Evolutionary conservation across 768 basidiomycete genomes (phyloP).

Genomic region (Macrolepiota fuliginosa): DNA sequence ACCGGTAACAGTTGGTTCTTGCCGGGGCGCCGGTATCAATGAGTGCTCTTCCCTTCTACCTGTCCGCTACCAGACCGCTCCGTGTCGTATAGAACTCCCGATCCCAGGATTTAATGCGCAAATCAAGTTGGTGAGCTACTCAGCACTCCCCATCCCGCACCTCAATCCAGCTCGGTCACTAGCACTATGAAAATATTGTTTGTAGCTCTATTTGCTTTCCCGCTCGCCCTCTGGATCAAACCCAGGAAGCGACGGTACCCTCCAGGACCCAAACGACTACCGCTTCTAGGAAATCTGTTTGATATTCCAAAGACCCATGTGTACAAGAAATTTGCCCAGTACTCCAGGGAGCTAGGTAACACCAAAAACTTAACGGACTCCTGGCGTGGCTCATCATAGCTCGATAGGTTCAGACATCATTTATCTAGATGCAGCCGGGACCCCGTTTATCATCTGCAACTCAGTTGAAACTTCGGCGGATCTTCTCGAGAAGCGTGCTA

Average conservation of each 20-base stretch:
- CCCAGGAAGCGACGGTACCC: neutral
- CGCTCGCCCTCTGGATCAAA: too few relatives aligned
- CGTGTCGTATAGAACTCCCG: too few relatives aligned
- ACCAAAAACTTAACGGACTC: neutral
- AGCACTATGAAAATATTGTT: too few relatives aligned
- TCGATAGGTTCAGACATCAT: neutral
- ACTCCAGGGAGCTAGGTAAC: neutral
- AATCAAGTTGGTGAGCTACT: neutral
- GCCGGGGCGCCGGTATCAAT: too few relatives aligned
- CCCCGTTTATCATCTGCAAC: neutral
- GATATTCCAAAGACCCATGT: neutral
- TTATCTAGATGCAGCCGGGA: neutral
- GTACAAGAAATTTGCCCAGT: neutral
- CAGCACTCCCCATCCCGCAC: neutral
- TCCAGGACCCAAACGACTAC: neutral
- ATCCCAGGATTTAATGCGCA: neutral
- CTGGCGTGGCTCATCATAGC: neutral
- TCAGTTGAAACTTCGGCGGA: neutral
- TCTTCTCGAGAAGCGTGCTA: neutral
- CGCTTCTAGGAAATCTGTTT: neutral
- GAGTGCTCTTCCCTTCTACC: too few relatives aligned
- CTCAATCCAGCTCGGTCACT: too few relatives aligned
- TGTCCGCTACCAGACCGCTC: too few relatives aligned
- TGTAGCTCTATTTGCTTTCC: too few relatives aligned
- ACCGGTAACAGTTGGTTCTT: too few relatives aligned